Conservation (phyloP, 768 basidiomycete genomes). For the Lactarius indigo region DNA sequence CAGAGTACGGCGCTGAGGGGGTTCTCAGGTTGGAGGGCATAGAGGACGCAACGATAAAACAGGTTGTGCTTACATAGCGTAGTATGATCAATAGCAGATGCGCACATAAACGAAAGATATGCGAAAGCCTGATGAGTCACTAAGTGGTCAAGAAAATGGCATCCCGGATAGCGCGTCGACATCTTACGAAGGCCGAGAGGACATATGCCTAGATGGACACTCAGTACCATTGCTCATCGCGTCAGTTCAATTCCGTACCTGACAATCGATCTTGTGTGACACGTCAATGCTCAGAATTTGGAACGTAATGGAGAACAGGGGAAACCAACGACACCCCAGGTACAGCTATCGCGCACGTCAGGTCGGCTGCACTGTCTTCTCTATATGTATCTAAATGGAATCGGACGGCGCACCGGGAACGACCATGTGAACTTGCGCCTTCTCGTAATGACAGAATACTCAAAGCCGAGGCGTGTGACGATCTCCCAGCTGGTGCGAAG, state of each 20-base stretch:
- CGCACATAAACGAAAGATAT: conserved; percentile 13
- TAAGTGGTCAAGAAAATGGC: not conserved
- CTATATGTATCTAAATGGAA: not conserved
- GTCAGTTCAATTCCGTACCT: not conserved
- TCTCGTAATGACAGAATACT: conserved; percentile 7
- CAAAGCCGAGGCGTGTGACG: conserved; percentile 7
- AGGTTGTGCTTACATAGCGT: conserved; percentile 12
- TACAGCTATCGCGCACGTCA: conserved; percentile 3
- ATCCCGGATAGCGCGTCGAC: not conserved
- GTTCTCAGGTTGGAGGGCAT: not conserved
- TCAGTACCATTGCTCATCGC: not conserved
- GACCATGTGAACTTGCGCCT: conserved; percentile 17
- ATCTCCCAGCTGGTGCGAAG: conserved; percentile 16
- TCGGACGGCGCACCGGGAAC: conserved; percentile 7
- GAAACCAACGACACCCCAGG: conserved; percentile 16
- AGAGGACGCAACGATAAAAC: not conserved
- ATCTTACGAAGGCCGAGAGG: conserved; percentile 12
- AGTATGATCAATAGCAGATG: conserved; percentile 18
- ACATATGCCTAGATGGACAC: conserved; percentile 6
- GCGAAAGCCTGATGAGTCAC: not conserved
- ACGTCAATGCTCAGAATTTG: conserved; percentile 1
- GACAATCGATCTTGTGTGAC: not conserved
- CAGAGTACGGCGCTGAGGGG: conserved; percentile 6
- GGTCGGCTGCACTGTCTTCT: not conserved
- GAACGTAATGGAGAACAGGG: conserved; percentile 1